Conservation (phyloP, 1,284 basidiomycete species). For the Tilletia setariae region DNA sequence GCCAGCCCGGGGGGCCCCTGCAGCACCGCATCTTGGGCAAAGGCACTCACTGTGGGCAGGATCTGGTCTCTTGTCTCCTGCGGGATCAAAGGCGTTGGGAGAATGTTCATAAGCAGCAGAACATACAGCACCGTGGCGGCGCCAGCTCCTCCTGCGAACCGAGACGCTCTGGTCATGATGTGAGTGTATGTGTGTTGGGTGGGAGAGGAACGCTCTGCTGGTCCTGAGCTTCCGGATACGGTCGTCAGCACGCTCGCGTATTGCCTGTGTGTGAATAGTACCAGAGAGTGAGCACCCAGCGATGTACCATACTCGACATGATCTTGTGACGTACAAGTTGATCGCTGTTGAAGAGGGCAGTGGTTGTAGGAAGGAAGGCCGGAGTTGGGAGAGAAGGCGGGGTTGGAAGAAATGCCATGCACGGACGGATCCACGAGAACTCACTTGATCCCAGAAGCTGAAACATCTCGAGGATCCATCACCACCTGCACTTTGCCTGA, state of each 20-base stretch:
- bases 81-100: constrained; percentile 25
- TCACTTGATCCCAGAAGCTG: too few relatives aligned
- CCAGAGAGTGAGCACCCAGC: too few relatives aligned
- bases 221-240: too few relatives aligned
- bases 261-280: too few relatives aligned
- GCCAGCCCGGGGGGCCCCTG: background rate
- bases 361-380: too few relatives aligned
- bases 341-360: too few relatives aligned
- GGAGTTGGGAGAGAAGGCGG: too few relatives aligned
- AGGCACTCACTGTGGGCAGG: constrained; percentile 28
- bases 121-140: constrained; percentile 23
- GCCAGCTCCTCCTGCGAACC: constrained; percentile 5
- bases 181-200: background rate
- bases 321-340: too few relatives aligned
- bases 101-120: constrained; percentile 25
- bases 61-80: constrained; percentile 20
- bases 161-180: constrained; percentile 6
- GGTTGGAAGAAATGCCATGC: too few relatives aligned
- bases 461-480: background rate
- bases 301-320: too few relatives aligned
- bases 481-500: background rate
- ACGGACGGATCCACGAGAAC: too few relatives aligned
- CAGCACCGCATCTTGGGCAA: background rate
- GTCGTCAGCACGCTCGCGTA: too few relatives aligned
- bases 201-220: background rate